Base-by-base conservation (phyloP, 2,329 filamentous ascomycete species). In the Rhinocladiella mackenziei region DNA sequence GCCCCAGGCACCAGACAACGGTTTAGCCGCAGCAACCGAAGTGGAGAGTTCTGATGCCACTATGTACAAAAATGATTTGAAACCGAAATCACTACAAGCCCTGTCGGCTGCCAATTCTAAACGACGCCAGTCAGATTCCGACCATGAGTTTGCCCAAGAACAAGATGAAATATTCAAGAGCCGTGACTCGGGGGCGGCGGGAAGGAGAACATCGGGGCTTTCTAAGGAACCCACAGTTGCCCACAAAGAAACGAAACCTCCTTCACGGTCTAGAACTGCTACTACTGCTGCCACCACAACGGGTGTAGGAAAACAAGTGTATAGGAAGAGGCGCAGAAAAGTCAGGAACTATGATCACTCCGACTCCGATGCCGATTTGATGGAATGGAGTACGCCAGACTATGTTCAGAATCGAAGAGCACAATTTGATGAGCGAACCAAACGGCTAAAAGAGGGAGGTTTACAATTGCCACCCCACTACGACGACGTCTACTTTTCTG, bases 391-490 rank as follows among this genome's bases (percentile, higher is more conserved):
- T 0, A 66, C 92, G 2, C 89, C 89, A 0, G 78, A 83, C 14
- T 91, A 94, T 60, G 62, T 95, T 19, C 73, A 76, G 51, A 66
- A 76, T 15, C 77, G 91, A n/a, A 76, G 84, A 17, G 69, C 64
- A n/a, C 66, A 73, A 15, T 89, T 94, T 58, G 83, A 92, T 42
- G 67, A 73, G 33, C 70, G 74, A n/a, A 69, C 68, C 34, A 71
- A 79, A 25, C 63, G 64, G 19, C 67, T 89, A 34, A 78, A 80
- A 45, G 77, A 84, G 43, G 78, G 77, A 4, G 87, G 84, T 0
- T 68, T 96, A 31, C 81, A 78, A 50, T 64, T 94, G 2, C 88
- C 92, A 0, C 92, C 92, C 0, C 76, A 78, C 36, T 94, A 84
- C 60, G 76, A 81, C 1, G 81, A 82, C 35, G 72, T 96, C 11